Conservation (phyloP, 2,329 filamentous ascomycete genomes). For the Grosmannia penicillata region DNA sequence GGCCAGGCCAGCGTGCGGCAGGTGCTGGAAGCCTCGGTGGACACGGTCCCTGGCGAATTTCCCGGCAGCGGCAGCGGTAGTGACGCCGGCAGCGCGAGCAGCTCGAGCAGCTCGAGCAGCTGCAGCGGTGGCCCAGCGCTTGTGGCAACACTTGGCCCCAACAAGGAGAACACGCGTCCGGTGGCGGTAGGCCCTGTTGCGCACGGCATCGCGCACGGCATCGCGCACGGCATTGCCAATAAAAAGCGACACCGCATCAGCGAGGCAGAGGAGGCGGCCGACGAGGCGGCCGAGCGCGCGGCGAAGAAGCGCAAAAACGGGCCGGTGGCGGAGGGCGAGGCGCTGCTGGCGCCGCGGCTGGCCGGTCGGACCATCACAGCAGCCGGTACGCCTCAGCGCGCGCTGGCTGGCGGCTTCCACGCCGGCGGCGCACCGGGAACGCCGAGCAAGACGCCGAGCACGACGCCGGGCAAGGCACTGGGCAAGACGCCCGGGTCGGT, state of each 20-base stretch:
- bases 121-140: conserved; percentile 18
- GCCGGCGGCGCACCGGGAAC: too few species aligned
- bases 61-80: conserved; percentile 14
- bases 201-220: conserved; percentile 36
- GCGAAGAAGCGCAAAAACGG: conserved; percentile 44
- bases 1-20: conserved; percentile 48
- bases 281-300: conserved; percentile 31
- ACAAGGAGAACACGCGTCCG: conserved; percentile 42
- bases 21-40: too few species aligned
- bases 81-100: too few species aligned
- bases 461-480: background rate
- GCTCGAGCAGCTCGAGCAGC: conserved; percentile 24
- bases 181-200: conserved; percentile 14
- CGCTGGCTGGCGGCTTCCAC: too few species aligned
- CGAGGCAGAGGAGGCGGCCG: conserved; percentile 40
- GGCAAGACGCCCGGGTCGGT: conserved; percentile 26
- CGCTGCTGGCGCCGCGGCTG: conserved; percentile 34
- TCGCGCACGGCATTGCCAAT: conserved; percentile 39
- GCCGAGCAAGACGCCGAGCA: conserved; percentile 15
- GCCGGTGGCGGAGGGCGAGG: conserved; percentile 33
- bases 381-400: too few species aligned
- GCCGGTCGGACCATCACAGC: conserved; percentile 12
- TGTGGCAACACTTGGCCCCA: conserved; percentile 18
- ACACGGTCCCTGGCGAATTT: conserved; percentile 26
- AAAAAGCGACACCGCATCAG: conserved; percentile 50